Evolutionary conservation across 441 rosid species (phyloP).

Genomic region (Adansonia gregorii): DNA sequence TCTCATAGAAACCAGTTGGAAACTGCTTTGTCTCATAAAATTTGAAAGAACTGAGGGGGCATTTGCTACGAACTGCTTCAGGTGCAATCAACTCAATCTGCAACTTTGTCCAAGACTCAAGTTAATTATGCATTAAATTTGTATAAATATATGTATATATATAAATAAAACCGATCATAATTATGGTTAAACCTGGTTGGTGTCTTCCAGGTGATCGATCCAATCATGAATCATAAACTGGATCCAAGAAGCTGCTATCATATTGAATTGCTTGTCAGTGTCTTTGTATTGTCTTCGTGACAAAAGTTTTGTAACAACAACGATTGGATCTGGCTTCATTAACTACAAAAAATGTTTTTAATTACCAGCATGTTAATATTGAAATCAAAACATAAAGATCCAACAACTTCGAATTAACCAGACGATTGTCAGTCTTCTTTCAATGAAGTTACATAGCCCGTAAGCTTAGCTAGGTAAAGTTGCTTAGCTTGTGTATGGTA

Average conservation of each 20-base stretch:
- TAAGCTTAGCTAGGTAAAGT: background rate
- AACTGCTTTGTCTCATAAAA: constrained; percentile 61
- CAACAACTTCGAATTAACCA: too few relatives aligned
- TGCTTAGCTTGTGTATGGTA: background rate
- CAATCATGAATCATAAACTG: constrained; percentile 13
- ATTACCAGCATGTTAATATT: background rate
- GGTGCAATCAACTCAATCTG: constrained; percentile 68
- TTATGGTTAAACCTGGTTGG: constrained; percentile 1
- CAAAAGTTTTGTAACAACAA: background rate
- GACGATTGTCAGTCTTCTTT: too few relatives aligned
- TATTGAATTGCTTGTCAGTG: background rate
- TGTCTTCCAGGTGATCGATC: background rate
- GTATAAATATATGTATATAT: background rate
- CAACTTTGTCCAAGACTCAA: background rate
- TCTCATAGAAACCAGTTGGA: constrained; percentile 51
- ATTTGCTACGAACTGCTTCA: constrained; percentile 48
- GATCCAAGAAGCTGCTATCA: background rate
- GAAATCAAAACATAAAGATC: too few relatives aligned
- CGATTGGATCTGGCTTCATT: constrained; percentile 4
- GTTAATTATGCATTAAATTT: background rate
- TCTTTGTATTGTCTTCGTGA: background rate
- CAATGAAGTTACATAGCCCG: too few relatives aligned
- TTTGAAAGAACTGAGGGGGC: constrained; percentile 61
- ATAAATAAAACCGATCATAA: background rate
- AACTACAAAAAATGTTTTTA: background rate